phyloP scores from a whole-genome alignment of 306 rosid species.

The Dicorynia guianensis region DNA sequence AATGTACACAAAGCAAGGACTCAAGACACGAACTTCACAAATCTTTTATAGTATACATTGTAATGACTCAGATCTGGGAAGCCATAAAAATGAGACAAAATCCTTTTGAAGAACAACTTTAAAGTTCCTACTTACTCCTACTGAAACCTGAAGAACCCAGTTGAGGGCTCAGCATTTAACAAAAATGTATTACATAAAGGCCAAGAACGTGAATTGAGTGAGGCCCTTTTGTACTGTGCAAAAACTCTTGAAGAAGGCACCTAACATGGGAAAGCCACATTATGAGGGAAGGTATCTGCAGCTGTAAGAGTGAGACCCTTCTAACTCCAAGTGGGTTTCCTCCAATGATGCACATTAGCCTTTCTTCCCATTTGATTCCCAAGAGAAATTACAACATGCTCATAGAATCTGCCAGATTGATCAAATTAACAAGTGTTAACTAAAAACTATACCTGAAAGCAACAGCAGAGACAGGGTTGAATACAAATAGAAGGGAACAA shows the following conservation, averaged over 20 bases:
- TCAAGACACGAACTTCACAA: conserved; percentile 36
- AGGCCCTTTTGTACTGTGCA: conserved; percentile 42
- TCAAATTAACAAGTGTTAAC: conserved; percentile 19
- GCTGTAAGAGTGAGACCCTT: conserved; percentile 66
- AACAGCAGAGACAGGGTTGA: conserved; percentile 30
- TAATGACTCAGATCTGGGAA: conserved; percentile 67
- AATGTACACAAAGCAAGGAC: neutral
- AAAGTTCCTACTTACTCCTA: conserved; percentile 22
- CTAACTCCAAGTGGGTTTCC: conserved; percentile 57
- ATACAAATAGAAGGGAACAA: neutral
- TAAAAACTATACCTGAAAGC: conserved; percentile 24
- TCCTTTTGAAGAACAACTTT: conserved; percentile 43
- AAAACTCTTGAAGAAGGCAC: conserved; percentile 40
- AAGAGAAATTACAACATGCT: conserved; percentile 22
- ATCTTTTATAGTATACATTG: conserved; percentile 30
- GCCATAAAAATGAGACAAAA: conserved; percentile 41
- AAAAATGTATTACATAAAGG: conserved; percentile 56
- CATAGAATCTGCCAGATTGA: conserved; percentile 24
- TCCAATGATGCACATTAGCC: conserved; percentile 46
- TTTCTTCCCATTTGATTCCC: conserved; percentile 37
- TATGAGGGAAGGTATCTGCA: conserved; percentile 88
- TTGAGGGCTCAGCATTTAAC: conserved; percentile 46
- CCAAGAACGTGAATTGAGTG: conserved; percentile 37
- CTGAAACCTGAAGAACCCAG: conserved; percentile 44
- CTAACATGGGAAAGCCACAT: conserved; percentile 72